These are phyloP conservation scores for Lepidium sativum DNA, from an alignment of 345 rosid species.

Conservation along the genomic window DNA sequence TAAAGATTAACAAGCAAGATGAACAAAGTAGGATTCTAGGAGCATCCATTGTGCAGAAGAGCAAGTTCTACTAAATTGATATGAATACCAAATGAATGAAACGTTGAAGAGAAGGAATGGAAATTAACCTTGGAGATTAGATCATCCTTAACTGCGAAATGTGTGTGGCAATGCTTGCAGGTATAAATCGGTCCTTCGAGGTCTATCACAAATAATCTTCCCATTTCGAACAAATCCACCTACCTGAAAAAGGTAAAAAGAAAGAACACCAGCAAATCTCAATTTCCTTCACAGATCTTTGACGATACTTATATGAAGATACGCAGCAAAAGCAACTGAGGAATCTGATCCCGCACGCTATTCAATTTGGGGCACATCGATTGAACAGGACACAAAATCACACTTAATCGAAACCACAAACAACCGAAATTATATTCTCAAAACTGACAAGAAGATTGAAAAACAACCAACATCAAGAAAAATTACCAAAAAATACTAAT, in stretches of 20 bases:
- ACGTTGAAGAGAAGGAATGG: not conserved
- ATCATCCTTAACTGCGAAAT: constrained; percentile 45
- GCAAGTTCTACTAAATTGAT: not conserved
- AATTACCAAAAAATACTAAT: not conserved
- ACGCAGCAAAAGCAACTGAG: not conserved
- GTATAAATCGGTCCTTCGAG: constrained; percentile 55
- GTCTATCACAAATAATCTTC: constrained; percentile 48
- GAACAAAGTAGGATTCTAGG: not conserved
- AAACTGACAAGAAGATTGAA: not conserved
- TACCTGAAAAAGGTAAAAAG: not conserved
- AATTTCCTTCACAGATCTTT: constrained; percentile 7
- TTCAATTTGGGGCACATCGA: not conserved
- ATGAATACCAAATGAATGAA: not conserved
- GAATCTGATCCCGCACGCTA: not conserved
- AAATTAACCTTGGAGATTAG: constrained; percentile 52
- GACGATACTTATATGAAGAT: not conserved
- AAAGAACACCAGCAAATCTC: not conserved
- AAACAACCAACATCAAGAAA: not conserved
- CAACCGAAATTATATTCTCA: not conserved
- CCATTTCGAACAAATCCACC: constrained; percentile 39
- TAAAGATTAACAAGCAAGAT: not conserved
- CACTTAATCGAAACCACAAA: not conserved
- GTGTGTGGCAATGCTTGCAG: constrained; percentile 72
- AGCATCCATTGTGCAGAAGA: not conserved
- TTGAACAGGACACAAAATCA: not conserved